A percentile compares a stretch with the other conserved stretches of the same genome.
phyloP scores from a whole-genome alignment of 2,329 filamentous ascomycete genomes.

The Microcera coccophila region DNA sequence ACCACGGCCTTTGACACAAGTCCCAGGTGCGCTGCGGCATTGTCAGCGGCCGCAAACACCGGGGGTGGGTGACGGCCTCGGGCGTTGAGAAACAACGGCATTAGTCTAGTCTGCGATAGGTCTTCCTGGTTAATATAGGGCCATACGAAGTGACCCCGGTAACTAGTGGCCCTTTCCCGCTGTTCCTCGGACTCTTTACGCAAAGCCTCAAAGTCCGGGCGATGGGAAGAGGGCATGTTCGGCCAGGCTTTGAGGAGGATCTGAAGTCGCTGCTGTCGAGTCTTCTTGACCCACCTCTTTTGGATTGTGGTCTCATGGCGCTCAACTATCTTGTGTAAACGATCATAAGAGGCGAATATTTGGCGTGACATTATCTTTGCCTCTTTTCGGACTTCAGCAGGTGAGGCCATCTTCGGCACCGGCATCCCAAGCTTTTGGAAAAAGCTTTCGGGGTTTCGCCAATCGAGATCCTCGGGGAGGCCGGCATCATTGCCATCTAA shows the following conservation, averaged over 20 bases:
- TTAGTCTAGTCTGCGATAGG: conserved; percentile 38
- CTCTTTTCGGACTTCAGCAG: conserved; percentile 9
- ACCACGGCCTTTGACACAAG: conserved; percentile 20
- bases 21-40: conserved; percentile 31
- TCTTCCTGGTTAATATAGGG: conserved; percentile 58
- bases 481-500: background rate
- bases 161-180: conserved; percentile 14
- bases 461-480: conserved; percentile 2
- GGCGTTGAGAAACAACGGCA: conserved; percentile 51
- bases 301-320: conserved; percentile 50
- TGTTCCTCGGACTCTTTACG: conserved; percentile 18
- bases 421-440: background rate
- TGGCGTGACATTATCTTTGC: conserved; percentile 9
- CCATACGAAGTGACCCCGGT: conserved; percentile 42
- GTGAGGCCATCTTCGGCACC: background rate
- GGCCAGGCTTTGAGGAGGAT: conserved; percentile 49
- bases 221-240: conserved; percentile 45
- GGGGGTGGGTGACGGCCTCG: conserved; percentile 45
- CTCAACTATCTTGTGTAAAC: conserved; percentile 40
- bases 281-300: conserved; percentile 55
- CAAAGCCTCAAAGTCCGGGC: conserved; percentile 47
- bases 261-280: conserved; percentile 39
- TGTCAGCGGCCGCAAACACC: conserved; percentile 46
- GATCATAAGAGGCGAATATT: conserved; percentile 35
- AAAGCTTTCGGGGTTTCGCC: conserved; percentile 4